phyloP scores from a whole-genome alignment of 1,284 basidiomycete species.

The Vanrija sp. region DNA sequence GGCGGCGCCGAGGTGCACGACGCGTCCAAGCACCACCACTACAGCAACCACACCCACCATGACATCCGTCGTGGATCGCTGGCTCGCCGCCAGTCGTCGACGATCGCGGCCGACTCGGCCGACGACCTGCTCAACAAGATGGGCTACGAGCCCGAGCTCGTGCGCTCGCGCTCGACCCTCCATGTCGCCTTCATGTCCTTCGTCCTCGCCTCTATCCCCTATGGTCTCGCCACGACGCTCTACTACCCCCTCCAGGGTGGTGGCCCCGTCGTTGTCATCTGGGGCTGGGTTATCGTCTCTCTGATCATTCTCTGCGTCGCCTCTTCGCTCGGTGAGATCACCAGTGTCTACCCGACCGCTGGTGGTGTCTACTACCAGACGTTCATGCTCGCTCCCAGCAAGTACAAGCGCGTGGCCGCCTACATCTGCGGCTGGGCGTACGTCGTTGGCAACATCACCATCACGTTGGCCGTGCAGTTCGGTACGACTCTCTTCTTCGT shows the following conservation, averaged over 20 bases:
- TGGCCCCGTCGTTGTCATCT: slow-evolving; percentile 34
- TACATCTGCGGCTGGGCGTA: slow-evolving; percentile 52
- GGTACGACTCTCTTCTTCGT: slow-evolving; percentile 32
- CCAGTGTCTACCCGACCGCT: slow-evolving; percentile 47
- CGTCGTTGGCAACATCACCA: slow-evolving; percentile 50
- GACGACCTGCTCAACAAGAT: slow-evolving; percentile 20
- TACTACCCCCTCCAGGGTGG: slow-evolving; percentile 36
- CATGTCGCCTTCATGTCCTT: slow-evolving; percentile 31
- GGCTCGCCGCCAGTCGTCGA: no score
- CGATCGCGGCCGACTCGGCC: slow-evolving; percentile 9
- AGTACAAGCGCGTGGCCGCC: slow-evolving; percentile 41
- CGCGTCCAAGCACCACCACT: no score
- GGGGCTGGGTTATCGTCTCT: slow-evolving; percentile 50
- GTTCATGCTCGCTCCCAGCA: slow-evolving; percentile 43
- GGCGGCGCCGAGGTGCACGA: no score
- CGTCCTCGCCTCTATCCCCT: slow-evolving; percentile 34
- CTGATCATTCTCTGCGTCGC: slow-evolving; percentile 49
- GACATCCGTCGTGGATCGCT: no score
- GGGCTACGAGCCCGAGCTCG: slow-evolving; percentile 19
- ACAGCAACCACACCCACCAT: no score
- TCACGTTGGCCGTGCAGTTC: slow-evolving; percentile 50
- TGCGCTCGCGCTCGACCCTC: slow-evolving; percentile 12
- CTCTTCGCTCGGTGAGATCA: slow-evolving; percentile 50
- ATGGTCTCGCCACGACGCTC: slow-evolving; percentile 34
- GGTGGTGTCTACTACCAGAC: slow-evolving; percentile 52